Base-by-base conservation (phyloP, 805 yeast genomes). In the Cyberlindnera amylophila region DNA sequence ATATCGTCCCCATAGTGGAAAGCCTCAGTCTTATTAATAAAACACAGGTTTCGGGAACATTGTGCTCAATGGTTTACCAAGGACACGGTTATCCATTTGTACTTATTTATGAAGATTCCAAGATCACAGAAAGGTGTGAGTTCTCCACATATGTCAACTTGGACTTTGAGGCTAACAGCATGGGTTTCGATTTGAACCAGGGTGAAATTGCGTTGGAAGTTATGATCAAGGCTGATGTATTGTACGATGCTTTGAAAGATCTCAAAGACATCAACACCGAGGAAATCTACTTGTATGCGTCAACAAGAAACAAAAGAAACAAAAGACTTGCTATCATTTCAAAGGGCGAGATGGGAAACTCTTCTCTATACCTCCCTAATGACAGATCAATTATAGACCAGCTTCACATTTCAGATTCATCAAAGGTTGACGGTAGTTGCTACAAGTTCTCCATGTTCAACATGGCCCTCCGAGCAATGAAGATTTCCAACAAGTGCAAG, bases 301-400 rank as follows among this genome's bases (percentile, higher is more conserved):
- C 67, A 12, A 57, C 64, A 6, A 51, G 49, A 7, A 55, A 47
- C 17, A 43, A 53, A 18, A 50, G 41, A 15, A 45, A 46, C 14
- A 59, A 59, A 23, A 58, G 55, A 24, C 54, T 64, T 2, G 70
- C 71, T 4, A 54, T 88, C 40, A 74, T 84, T 5, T 82, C 93
- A 0, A 72, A 71, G 31, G 86, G 91, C 10, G 84, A 81, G n/a
- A 70, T 86, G 35, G 96, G 95, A 0, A 68, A 71, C 39, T 79
- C 86, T 31, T 81, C 82, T 54, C 66, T 86, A 16, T 70, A 74
- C 9, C 71, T 82, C 36, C 95, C 95, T 0, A 74, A 71, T 46
- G 84, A 76, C 36, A 71, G 73, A 51, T 66, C 78, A 2, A 75
- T 79, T 11, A 59, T 88, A 26, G 91, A 84, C 47, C 79, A 80